phyloP scores from a whole-genome alignment of 1,284 basidiomycete genomes.

The Bondarzewia mesenterica region DNA sequence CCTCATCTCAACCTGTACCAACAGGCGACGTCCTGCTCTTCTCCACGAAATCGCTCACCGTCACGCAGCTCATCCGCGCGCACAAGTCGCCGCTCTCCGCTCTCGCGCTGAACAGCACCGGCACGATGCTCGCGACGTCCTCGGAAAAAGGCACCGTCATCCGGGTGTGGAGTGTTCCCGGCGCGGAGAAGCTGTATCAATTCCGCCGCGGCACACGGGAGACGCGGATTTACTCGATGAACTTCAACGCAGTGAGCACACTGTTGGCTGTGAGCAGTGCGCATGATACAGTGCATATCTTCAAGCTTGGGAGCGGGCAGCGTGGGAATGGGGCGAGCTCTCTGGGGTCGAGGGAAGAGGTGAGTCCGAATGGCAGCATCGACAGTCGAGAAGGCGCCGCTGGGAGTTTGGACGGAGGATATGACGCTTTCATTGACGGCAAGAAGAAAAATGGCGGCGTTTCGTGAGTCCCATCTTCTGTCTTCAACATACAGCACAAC shows the following conservation, averaged over 20 bases:
- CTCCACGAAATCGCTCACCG: constrained; percentile 85
- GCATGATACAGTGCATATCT: constrained; percentile 96
- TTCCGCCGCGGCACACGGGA: constrained; percentile 88
- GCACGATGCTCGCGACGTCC: constrained; percentile 89
- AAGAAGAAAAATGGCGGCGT: constrained; percentile 50
- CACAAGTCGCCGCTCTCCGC: constrained; percentile 93
- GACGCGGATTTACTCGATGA: constrained; percentile 85
- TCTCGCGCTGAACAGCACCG: constrained; percentile 80
- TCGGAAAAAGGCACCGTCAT: constrained; percentile 97
- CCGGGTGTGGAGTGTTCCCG: constrained; percentile 87
- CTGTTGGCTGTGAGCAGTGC: constrained; percentile 87
- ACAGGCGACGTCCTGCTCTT: constrained; percentile 91
- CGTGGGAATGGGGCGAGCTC: constrained; percentile 2
- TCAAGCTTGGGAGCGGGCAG: constrained; percentile 57
- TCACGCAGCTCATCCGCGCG: constrained; percentile 94
- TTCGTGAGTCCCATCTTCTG: constrained; percentile 30
- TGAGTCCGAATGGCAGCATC: constrained; percentile 55
- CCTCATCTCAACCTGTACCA: constrained; percentile 27
- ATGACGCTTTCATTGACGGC: constrained; percentile 63
- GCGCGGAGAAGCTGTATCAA: constrained; percentile 90
- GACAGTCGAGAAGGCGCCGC: constrained; percentile 38
- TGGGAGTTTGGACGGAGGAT: constrained; percentile 47
- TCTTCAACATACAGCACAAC: not conserved
- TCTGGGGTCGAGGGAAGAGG: constrained; percentile 18
- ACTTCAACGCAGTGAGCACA: constrained; percentile 82